Conservation (phyloP, 2,329 filamentous ascomycete genomes). For the Paraconiothyrium brasiliense region DNA sequence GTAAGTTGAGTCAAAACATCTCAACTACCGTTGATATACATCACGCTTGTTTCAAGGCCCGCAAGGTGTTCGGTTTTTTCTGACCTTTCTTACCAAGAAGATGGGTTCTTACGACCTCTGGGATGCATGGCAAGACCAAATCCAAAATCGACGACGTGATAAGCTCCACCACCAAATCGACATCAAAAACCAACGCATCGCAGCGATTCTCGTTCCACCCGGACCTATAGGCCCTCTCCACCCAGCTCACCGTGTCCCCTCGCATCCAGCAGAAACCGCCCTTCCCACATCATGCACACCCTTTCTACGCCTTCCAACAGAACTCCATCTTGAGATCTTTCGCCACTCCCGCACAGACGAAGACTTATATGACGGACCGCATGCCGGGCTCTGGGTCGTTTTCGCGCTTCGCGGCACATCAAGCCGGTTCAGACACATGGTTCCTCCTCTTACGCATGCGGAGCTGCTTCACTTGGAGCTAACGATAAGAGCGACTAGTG, state of each 20-base stretch:
- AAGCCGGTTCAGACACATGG: not conserved
- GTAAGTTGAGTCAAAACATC: too few species aligned
- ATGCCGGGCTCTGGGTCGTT: slow-evolving; percentile 4
- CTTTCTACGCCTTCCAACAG: not conserved
- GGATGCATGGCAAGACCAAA: too few species aligned
- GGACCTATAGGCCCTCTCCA: not conserved
- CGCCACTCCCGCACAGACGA: not conserved
- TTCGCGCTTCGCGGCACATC: not conserved
- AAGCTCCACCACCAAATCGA: not conserved
- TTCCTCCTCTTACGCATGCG: not conserved
- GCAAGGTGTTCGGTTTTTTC: too few species aligned
- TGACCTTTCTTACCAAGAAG: not conserved
- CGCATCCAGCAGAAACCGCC: not conserved
- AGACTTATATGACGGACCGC: not conserved
- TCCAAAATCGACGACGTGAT: too few species aligned
- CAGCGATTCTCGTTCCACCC: not conserved
- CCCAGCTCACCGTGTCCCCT: not conserved
- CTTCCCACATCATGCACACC: not conserved
- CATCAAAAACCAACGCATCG: not conserved
- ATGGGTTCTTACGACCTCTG: not conserved
- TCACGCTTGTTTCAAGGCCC: too few species aligned
- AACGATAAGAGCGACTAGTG: not conserved
- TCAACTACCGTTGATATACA: too few species aligned
- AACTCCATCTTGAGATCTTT: slow-evolving; percentile 3
- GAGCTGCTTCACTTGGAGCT: slow-evolving; percentile 1